Base-by-base conservation (phyloP, 2,329 filamentous ascomycete species). In the Fusarium buharicum region DNA sequence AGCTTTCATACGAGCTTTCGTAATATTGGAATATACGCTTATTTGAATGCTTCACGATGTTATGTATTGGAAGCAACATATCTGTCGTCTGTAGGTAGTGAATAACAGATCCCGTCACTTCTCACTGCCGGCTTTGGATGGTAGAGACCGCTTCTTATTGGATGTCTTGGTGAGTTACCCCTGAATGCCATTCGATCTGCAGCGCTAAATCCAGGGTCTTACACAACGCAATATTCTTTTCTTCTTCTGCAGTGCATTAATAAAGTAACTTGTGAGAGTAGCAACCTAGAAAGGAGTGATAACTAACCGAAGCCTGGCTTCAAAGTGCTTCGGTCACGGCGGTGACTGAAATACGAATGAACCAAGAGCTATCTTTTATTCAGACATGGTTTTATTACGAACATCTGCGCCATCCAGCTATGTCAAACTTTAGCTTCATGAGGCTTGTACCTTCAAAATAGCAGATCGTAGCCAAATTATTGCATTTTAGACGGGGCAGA, bases 161-260 rank as follows among this genome's bases (percentile, higher is more conserved):
- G 55, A 39, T 46, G 50, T 16, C 39, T 46, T 18, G 28, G 31
- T 31, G 20, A 24, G 13, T 20, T 48, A 59, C 62, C 62, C 62
- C 62, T 66, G 62, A 59, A 54, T 55, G 33, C 34, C 41, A 34
- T 47, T 47, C 33, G 61, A 65, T 65, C 62, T 43, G 33, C 62
- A 63, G 53, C 58, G 48, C 62, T 65, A 65, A 66, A 65, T 66
- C 36, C 53, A 63, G 62, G 62, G 62, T 63, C 53, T 41, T 58
- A 33, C 22, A 39, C 17, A 24, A 20, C 44, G 34, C 33, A 39
- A 13, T 17, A 47, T 46, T 40, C 14, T 45, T 53, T 46, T 40
- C 14, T 45, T 53, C 40, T 33, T n/a, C n/a, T 44, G n/a, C 12
- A 27, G 10, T 31, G 10, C 14, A n/a, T n/a, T n/a, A n/a, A n/a